A percentile compares a stretch with the other conserved stretches of the same genome.
These are phyloP conservation scores for Trichoderma simmonsii DNA, from an alignment of 2,329 filamentous ascomycete species.

Conservation along the genomic window DNA sequence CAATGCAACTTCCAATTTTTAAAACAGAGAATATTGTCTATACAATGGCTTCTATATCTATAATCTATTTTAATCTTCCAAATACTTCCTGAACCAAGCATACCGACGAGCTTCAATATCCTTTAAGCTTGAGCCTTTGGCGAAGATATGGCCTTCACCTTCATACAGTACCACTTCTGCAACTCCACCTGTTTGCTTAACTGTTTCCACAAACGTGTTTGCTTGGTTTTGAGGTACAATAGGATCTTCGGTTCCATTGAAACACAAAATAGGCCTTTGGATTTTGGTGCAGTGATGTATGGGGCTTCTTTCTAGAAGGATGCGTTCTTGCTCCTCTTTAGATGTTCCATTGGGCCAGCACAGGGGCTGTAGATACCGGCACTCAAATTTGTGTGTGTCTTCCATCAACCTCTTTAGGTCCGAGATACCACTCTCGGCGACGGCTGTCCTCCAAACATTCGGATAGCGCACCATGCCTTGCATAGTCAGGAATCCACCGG, in stretches of 20 bases:
- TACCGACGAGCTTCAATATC: background rate
- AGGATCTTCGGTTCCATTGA: background rate
- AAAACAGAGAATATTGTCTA: background rate
- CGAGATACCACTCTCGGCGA: background rate
- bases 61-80: background rate
- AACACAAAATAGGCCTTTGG: background rate
- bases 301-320: background rate
- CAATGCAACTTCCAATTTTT: background rate
- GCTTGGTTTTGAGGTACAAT: background rate
- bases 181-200: background rate
- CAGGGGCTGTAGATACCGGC: background rate
- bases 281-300: background rate
- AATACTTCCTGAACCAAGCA: background rate
- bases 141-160: background rate
- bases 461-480: background rate
- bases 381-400: background rate
- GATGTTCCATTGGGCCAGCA: background rate
- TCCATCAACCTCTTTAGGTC: background rate
- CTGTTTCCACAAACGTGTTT: background rate
- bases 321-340: background rate
- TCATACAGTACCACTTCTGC: background rate
- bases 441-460: background rate
- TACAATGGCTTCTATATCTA: background rate
- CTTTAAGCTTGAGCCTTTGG: background rate
- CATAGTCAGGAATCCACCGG: background rate